phyloP scores from a whole-genome alignment of 306 rosid species.

The Castanopsis chinensis region DNA sequence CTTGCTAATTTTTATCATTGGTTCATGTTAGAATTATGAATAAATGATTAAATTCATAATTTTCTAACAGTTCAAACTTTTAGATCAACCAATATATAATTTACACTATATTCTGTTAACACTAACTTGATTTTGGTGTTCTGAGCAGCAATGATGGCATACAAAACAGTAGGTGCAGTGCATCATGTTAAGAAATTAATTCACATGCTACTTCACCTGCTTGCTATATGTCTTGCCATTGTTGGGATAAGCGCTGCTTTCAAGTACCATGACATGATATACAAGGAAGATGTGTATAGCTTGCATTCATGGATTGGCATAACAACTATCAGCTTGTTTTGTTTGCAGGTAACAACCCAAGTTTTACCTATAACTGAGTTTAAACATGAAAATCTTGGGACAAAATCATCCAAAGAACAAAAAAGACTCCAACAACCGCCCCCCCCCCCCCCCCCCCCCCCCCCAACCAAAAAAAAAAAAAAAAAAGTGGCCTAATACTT shows the following conservation, averaged over 20 bases:
- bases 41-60: too few species aligned
- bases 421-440: not conserved
- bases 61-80: too few species aligned
- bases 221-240: constrained; percentile 54
- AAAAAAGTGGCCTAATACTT: too few species aligned
- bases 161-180: constrained; percentile 40
- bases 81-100: too few species aligned
- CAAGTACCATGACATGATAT: constrained; percentile 54
- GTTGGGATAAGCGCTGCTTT: constrained; percentile 71
- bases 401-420: not conserved
- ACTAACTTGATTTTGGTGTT: not conserved
- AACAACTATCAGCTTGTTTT: constrained; percentile 49
- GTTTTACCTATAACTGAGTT: not conserved
- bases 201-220: constrained; percentile 56
- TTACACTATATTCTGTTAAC: not conserved
- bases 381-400: not conserved
- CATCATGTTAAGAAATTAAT: constrained; percentile 35
- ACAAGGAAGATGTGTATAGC: constrained; percentile 35
- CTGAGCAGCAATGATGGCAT: constrained; percentile 71
- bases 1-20: not conserved
- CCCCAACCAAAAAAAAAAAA: too few species aligned
- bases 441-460: too few species aligned
- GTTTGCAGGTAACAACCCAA: constrained; percentile 55
- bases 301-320: constrained; percentile 94
- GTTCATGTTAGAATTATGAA: not conserved